A percentile compares a stretch with the other conserved stretches of the same genome.
phyloP scores from a whole-genome alignment of 148 eudicot genomes.

The Euryodendron excelsum region DNA sequence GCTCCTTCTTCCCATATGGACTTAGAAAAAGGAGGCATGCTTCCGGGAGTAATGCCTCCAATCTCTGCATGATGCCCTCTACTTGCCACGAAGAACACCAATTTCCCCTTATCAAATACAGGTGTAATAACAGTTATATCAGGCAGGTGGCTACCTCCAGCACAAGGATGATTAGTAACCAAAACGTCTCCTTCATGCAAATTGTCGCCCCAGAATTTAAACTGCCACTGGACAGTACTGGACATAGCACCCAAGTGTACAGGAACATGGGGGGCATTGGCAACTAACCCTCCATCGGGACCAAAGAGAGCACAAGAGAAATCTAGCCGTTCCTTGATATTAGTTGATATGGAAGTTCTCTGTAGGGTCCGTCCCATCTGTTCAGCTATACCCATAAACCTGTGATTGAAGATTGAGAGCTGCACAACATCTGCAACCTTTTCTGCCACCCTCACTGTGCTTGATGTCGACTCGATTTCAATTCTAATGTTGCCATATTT shows the following conservation, averaged over 20 bases:
- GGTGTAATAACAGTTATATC: slow-evolving; percentile 96
- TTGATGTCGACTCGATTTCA: slow-evolving; percentile 56
- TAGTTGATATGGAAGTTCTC: slow-evolving; percentile 95
- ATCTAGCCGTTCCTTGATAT: slow-evolving; percentile 90
- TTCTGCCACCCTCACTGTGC: slow-evolving; percentile 42
- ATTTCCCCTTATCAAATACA: slow-evolving; percentile 63
- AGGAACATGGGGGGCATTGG: slow-evolving; percentile 99
- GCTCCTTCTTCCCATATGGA: slow-evolving; percentile 98
- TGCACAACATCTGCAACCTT: slow-evolving; percentile 97
- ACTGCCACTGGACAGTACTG: slow-evolving; percentile 89
- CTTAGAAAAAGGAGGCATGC: slow-evolving; percentile 99
- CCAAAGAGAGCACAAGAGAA: slow-evolving; percentile 97
- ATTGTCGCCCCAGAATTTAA: slow-evolving; percentile 78
- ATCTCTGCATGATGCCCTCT: slow-evolving; percentile 99
- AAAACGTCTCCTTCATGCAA: slow-evolving; percentile 88
- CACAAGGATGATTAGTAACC: slow-evolving; percentile 88
- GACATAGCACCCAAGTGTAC: slow-evolving; percentile 99
- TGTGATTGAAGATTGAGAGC: slow-evolving; percentile 88
- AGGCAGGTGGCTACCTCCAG: slow-evolving; percentile 98
- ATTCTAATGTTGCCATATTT: slow-evolving; percentile 90
- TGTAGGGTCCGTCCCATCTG: slow-evolving; percentile 98
- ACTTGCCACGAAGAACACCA: slow-evolving; percentile 95
- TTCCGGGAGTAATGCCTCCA: slow-evolving; percentile 98
- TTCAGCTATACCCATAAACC: slow-evolving; percentile 99
- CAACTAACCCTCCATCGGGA: slow-evolving; percentile 94